Evolutionary conservation across 441 rosid genomes (phyloP).

Genomic region (Eutrema salsugineum): DNA sequence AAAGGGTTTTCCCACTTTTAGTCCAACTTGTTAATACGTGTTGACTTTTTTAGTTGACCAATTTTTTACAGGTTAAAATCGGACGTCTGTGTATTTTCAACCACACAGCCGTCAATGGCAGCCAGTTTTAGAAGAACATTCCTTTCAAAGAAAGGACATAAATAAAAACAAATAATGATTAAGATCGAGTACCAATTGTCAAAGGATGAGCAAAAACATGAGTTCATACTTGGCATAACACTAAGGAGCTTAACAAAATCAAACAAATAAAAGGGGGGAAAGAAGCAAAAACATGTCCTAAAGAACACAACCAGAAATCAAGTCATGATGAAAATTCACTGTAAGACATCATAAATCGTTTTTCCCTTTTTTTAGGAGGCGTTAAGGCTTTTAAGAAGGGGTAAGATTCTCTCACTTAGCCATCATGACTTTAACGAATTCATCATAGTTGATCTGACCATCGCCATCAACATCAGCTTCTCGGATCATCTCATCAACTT

Average conservation of each 20-base stretch:
- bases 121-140: not conserved
- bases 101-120: not conserved
- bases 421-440: conserved; percentile 50
- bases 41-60: not conserved
- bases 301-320: conserved; percentile 16
- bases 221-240: conserved; percentile 20
- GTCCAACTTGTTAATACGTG: too few species aligned
- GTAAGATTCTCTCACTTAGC: conserved; percentile 38
- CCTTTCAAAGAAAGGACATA: not conserved
- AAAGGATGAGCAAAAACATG: conserved; percentile 12
- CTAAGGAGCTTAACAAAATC: conserved; percentile 13
- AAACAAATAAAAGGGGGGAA: not conserved
- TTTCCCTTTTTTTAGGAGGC: not conserved
- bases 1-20: too few species aligned
- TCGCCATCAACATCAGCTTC: conserved; percentile 50
- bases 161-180: not conserved
- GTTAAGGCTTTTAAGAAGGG: not conserved
- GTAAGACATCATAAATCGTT: conserved; percentile 21
- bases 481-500: conserved; percentile 48
- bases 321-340: conserved; percentile 22
- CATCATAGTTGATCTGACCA: conserved; percentile 48
- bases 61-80: not conserved
- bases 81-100: not conserved
- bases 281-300: conserved; percentile 31
- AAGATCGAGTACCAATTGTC: conserved; percentile 2